phyloP scores from a whole-genome alignment of 2,329 filamentous ascomycete genomes.

The Pseudomassariella vexata region DNA sequence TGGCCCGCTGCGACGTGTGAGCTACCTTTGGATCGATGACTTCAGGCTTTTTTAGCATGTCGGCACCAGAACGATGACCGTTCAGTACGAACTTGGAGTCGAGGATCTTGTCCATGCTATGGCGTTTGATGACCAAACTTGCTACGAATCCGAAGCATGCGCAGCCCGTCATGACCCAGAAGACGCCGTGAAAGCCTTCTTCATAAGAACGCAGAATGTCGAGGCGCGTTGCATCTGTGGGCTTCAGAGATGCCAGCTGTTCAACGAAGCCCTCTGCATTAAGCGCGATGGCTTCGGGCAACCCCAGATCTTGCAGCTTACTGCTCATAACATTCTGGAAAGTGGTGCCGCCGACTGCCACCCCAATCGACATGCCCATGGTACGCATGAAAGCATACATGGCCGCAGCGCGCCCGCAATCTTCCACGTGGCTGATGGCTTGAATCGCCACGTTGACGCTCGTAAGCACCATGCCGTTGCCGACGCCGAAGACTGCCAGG shows the following conservation, averaged over 20 bases:
- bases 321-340: slow-evolving; percentile 16
- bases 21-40: too few relatives aligned
- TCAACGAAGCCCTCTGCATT: slow-evolving; percentile 21
- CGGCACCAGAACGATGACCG: too few relatives aligned
- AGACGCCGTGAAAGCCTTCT: slow-evolving; percentile 18
- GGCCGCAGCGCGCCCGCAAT: slow-evolving; percentile 12
- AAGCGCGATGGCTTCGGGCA: slow-evolving; percentile 10
- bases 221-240: slow-evolving; percentile 10
- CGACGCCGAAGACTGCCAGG: slow-evolving; percentile 3
- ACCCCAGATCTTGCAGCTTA: slow-evolving; percentile 7
- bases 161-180: slow-evolving; percentile 16
- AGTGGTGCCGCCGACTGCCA: slow-evolving; percentile 13
- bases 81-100: slow-evolving; percentile 2
- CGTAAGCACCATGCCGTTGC: slow-evolving; percentile 7
- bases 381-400: slow-evolving; percentile 14
- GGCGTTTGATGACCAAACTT: slow-evolving; percentile 13
- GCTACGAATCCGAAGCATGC: slow-evolving; percentile 12
- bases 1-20: too few relatives aligned
- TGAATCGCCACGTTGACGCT: slow-evolving; percentile 6
- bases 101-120: slow-evolving; percentile 20
- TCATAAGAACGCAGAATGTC: slow-evolving; percentile 15
- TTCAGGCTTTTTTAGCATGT: too few relatives aligned
- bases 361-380: slow-evolving; percentile 13
- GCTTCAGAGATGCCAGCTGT: slow-evolving; percentile 13
- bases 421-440: slow-evolving; percentile 5